Evolutionary conservation across 176 grass and related monocot species (phyloP).

Genomic region (Musa troglodytarum): DNA sequence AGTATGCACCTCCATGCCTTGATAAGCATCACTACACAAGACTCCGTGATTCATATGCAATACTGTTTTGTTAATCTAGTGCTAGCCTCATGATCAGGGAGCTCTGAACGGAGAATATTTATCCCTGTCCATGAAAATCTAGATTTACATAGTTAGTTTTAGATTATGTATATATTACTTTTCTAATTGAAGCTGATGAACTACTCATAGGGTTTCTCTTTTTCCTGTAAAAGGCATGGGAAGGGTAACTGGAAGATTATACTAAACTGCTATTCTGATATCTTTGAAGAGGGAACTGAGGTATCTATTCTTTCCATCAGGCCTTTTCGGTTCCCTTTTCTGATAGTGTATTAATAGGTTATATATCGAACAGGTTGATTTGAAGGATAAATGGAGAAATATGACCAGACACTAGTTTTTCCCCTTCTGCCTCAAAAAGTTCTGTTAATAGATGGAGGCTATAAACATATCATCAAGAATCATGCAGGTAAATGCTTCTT

Average conservation of each 20-base stretch:
- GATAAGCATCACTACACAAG: background rate
- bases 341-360: background rate
- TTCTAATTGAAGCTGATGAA: too few relatives aligned
- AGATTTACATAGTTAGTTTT: too few relatives aligned
- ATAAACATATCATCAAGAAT: too few relatives aligned
- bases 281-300: constrained; percentile 30
- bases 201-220: background rate
- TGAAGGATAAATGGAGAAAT: constrained; percentile 23
- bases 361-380: constrained; percentile 9
- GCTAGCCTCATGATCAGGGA: too few relatives aligned
- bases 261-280: constrained; percentile 5
- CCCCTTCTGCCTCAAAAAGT: too few relatives aligned
- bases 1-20: constrained; percentile 21
- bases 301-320: constrained; percentile 11
- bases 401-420: constrained; percentile 17
- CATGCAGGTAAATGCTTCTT: too few relatives aligned
- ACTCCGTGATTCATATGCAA: background rate
- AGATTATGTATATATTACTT: too few relatives aligned
- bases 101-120: too few relatives aligned
- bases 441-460: too few relatives aligned
- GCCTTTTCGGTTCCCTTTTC: background rate
- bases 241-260: constrained; percentile 35
- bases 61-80: too few relatives aligned
- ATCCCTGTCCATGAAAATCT: too few relatives aligned
- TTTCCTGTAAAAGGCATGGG: constrained; percentile 19